Evolutionary conservation across 2,329 filamentous ascomycete species (phyloP).

Genomic region (Nemania sp.): DNA sequence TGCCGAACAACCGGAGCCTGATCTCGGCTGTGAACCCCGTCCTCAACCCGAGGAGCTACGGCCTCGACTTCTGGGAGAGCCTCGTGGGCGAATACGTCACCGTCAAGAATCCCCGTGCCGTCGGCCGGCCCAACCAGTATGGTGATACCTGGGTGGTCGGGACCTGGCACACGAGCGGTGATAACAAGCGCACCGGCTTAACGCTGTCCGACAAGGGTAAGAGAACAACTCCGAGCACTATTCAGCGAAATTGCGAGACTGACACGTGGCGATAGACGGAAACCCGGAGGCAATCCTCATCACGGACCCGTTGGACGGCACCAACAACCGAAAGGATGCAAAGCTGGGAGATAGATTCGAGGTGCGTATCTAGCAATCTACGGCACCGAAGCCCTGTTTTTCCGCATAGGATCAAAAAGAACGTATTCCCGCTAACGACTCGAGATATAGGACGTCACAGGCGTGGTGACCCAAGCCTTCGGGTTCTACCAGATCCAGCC

Average conservation of each 20-base stretch:
- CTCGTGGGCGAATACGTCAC: conserved; percentile 70
- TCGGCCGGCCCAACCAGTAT: conserved; percentile 65
- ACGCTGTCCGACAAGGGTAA: conserved; percentile 62
- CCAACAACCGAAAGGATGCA: conserved; percentile 60
- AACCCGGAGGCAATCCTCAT: conserved; percentile 73
- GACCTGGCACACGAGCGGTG: conserved; percentile 65
- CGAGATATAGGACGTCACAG: conserved; percentile 58
- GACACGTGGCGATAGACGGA: conserved; percentile 50
- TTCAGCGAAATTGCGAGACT: neutral
- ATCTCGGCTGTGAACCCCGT: conserved; percentile 64
- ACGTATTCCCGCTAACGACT: neutral
- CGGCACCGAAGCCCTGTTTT: neutral
- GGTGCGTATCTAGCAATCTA: conserved; percentile 41
- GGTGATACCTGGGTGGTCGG: conserved; percentile 73
- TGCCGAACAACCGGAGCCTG: conserved; percentile 65
- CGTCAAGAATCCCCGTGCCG: conserved; percentile 58
- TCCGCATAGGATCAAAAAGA: neutral
- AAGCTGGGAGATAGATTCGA: conserved; percentile 68
- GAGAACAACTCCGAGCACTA: conserved; percentile 5
- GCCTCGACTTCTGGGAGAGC: conserved; percentile 76
- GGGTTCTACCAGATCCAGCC: conserved; percentile 73
- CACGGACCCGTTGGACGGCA: conserved; percentile 67
- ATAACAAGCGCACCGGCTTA: conserved; percentile 66
- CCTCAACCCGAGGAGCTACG: conserved; percentile 64
- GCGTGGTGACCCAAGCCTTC: conserved; percentile 67